Evolutionary conservation across 768 basidiomycete genomes (phyloP), one percentile per base, ranked within the genome.

Genomic region (Gymnopilus junonius): DNA sequence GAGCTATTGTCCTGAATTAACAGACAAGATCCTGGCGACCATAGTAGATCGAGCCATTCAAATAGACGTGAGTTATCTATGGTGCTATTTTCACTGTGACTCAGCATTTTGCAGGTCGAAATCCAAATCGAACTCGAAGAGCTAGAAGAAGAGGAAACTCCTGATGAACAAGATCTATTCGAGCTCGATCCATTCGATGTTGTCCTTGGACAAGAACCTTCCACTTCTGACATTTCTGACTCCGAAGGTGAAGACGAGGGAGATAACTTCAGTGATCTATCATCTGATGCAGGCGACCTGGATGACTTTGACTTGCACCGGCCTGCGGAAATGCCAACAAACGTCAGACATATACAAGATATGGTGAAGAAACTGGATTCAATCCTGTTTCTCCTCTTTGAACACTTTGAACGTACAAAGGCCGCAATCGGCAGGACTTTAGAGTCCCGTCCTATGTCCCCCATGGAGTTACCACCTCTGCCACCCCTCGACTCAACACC

Each of bases 41-140:
- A 93, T 98, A 34, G 85, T 99, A 23, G 95, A 97, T 74, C 88
- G 95, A n/a, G 92, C 95, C 29, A 89, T 99, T 32, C 90, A 96
- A 75, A 95, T 99, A 61, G 97, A 99, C 75, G 97, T 96, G 70
- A 60, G 93, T 82, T 31, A 39, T 20, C 20, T 5, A 51, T 21
- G 25, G 21, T 55, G 12, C 8, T 40, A 29, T n/a, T 55, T 62
- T 8, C 11, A 54, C 60, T 35, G 20, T 11, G 64, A 25, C 48
- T 56, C 2, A 46, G 32, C 15, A 35, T 10, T 31, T 34, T 14
- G 0, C 60, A 96, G 94, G 94, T 97, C 27, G 97, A 99, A 76
- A 95, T 99, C 32, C 96, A 97, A 72, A 91, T 94, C n/a, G 95
- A 96, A 70, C 72, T 95, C 3, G 96, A 98, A 71, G 94, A 97